Conservation (phyloP, 73 alveolate species). For the Stentor coeruleus region DNA sequence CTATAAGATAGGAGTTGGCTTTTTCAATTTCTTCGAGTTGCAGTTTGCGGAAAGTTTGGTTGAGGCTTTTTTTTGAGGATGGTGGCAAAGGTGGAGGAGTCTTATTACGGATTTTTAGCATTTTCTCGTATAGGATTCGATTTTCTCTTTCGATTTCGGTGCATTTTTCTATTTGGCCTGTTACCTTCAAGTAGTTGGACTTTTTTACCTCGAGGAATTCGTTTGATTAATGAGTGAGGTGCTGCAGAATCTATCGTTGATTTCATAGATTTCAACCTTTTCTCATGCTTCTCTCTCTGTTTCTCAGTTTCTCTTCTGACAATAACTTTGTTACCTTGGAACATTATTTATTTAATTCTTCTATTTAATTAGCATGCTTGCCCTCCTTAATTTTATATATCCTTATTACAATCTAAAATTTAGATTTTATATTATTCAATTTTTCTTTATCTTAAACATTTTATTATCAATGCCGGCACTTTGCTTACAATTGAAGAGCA, state of each 20-base stretch:
- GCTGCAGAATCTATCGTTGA: neutral
- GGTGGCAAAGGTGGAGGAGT: neutral
- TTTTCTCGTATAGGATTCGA: neutral
- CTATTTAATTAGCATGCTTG: no score
- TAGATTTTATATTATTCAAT: no score
- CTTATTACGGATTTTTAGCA: neutral
- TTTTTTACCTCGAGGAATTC: neutral
- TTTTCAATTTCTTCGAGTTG: neutral
- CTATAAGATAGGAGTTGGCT: neutral
- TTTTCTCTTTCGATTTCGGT: slow-evolving; percentile 2
- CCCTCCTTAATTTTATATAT: no score
- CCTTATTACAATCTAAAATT: no score
- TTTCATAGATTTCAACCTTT: neutral
- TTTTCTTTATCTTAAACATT: no score
- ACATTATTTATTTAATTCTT: no score
- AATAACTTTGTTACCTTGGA: neutral
- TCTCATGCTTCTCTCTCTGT: neutral
- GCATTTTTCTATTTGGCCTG: neutral
- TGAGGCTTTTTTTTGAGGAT: neutral
- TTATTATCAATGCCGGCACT: no score
- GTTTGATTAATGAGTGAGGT: neutral
- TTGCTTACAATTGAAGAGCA: no score
- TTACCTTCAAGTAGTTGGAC: neutral
- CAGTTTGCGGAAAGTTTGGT: neutral
- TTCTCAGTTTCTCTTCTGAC: neutral